These are phyloP conservation scores for Aureobasidium pullulans DNA, from an alignment of 2,329 filamentous ascomycete genomes.

Conservation along the genomic window DNA sequence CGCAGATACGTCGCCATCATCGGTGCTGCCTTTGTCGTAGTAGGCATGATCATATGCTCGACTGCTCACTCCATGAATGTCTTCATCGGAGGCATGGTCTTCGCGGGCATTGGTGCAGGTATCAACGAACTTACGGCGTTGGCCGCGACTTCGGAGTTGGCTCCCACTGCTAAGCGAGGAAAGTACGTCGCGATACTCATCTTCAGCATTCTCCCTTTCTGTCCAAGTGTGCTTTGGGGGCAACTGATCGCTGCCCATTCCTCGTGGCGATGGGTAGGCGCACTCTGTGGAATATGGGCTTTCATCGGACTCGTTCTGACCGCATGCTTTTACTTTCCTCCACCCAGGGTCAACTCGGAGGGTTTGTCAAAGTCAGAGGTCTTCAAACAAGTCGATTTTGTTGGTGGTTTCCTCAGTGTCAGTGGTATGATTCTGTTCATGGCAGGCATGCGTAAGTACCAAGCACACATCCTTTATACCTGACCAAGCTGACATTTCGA, in stretches of 20 bases:
- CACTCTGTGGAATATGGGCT: slow-evolving; percentile 47
- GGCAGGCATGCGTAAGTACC: slow-evolving; percentile 31
- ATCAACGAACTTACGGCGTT: slow-evolving; percentile 62
- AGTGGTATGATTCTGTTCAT: slow-evolving; percentile 45
- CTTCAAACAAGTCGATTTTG: slow-evolving; percentile 41
- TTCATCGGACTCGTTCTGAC: slow-evolving; percentile 43
- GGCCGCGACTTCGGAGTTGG: slow-evolving; percentile 60
- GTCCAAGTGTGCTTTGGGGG: slow-evolving; percentile 54
- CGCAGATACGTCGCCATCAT: slow-evolving; percentile 52
- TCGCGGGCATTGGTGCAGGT: slow-evolving; percentile 59
- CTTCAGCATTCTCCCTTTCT: slow-evolving; percentile 56
- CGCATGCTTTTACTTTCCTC: slow-evolving; percentile 47
- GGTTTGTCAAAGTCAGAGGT: slow-evolving; percentile 36
- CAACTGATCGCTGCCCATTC: slow-evolving; percentile 47
- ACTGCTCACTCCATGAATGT: slow-evolving; percentile 53
- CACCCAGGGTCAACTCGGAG: slow-evolving; percentile 37
- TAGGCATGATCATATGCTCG: slow-evolving; percentile 54
- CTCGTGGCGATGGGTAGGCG: slow-evolving; percentile 50
- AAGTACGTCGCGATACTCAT: slow-evolving; percentile 55
- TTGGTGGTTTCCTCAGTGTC: slow-evolving; percentile 46
- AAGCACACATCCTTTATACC: background rate
- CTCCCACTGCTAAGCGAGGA: slow-evolving; percentile 57
- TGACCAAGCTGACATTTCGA: slow-evolving; percentile 19
- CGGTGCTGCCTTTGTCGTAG: slow-evolving; percentile 46
- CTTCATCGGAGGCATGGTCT: slow-evolving; percentile 55